phyloP scores from a whole-genome alignment of 2,329 filamentous ascomycete species.

The Nemania sp. region DNA sequence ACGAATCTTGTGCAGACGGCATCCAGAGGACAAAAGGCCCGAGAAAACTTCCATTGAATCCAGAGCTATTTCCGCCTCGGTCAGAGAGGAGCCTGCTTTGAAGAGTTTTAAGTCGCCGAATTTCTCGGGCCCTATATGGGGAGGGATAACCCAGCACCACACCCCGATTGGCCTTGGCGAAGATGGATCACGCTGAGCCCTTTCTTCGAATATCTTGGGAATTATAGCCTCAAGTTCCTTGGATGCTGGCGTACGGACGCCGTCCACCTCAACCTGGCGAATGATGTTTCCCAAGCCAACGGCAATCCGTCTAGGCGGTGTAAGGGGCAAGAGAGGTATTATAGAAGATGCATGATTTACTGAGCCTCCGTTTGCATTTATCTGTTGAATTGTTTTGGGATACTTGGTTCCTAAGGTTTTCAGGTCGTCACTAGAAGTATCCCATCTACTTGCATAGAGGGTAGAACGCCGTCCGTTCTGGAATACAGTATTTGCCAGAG shows the following conservation, averaged over 20 bases:
- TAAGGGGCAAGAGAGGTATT: conserved; percentile 71
- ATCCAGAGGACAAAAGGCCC: conserved; percentile 56
- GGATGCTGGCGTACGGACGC: conserved; percentile 70
- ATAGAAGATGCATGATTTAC: conserved; percentile 38
- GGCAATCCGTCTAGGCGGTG: conserved; percentile 69
- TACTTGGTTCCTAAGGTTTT: conserved; percentile 46
- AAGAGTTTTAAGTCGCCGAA: conserved; percentile 44
- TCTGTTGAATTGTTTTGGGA: conserved; percentile 57
- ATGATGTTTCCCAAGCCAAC: conserved; percentile 84
- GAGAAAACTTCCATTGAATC: conserved; percentile 50
- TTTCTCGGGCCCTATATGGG: conserved; percentile 42
- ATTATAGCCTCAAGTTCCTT: conserved; percentile 77
- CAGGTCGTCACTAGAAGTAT: conserved; percentile 32
- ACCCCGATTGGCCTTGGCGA: conserved; percentile 66
- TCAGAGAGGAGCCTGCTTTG: conserved; percentile 39
- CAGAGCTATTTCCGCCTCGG: conserved; percentile 46
- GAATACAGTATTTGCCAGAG: conserved; percentile 83
- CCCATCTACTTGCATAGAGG: conserved; percentile 62
- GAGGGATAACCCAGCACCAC: conserved; percentile 78
- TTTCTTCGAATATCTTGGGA: conserved; percentile 65
- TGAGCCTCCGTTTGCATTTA: conserved; percentile 36
- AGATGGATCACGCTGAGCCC: conserved; percentile 46
- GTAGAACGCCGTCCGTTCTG: conserved; percentile 74
- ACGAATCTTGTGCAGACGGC: conserved; percentile 62
- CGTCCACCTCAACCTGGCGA: conserved; percentile 67